Base-by-base conservation (phyloP, 192 early-diverging fungal species). In the Coemansia sp. region DNA sequence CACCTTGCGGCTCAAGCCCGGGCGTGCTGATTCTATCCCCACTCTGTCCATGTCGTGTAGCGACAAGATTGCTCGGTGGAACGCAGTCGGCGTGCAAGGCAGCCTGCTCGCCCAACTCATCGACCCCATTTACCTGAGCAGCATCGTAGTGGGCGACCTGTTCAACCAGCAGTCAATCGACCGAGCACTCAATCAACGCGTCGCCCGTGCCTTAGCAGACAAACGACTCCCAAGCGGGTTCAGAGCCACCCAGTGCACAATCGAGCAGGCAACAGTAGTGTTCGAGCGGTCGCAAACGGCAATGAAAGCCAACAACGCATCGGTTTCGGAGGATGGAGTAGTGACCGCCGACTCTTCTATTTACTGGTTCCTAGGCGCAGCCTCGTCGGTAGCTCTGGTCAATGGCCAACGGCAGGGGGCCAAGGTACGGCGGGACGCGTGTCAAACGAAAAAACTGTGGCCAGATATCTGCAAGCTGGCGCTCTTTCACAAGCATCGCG, bases 31-130 rank as follows among this genome's bases (percentile, higher is more conserved):
- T 58, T 70, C 83, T 2, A 73, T 74, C 34, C 68, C 74, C 1
- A 84, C 83, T 0, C 61, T 74, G 20, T 73, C 68, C 56, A 84
- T 84, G 83, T 77, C 83, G 16, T 83, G 78, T 69, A 94, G 91
- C 69, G 95, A 98, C 82, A 98, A 98, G 73, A 85, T 98, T 13
- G 91, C 93, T 0, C 86, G 85, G 33, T 98, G 95, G 95, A 90
- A 86, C 59, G 84, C 90, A 18, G 68, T 96, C 25, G 94, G 94
- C 2, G 68, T 95, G 2, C 85, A 87, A 42, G 93, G 92, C 0
- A 84, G 87, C 6, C 64, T 94, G 14, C 68, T 98, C 0, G 71
- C 88, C 0, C 63, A 76, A n/a, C 53, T 91, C 14, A 72, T 89
- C 20, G 45, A 75, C 13, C 93, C 95, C 0, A 70, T 97, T 9